phyloP scores from a whole-genome alignment of 2,329 filamentous ascomycete genomes.

The Talaromyces funiculosus region DNA sequence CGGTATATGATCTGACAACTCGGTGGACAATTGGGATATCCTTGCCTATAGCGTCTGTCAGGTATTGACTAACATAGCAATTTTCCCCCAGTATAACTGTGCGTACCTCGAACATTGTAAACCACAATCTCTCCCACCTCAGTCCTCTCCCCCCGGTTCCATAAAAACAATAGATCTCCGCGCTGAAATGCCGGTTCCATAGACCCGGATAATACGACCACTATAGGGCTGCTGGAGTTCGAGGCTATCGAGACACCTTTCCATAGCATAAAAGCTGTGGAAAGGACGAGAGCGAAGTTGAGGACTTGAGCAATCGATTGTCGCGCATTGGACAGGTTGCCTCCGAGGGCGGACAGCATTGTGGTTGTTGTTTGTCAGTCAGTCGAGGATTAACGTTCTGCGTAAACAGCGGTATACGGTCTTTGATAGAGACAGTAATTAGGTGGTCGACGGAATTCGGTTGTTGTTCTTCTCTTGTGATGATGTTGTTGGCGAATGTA shows the following conservation, averaged over 20 bases:
- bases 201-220: constrained; percentile 60
- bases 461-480: background rate
- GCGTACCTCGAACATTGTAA: constrained; percentile 68
- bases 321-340: constrained; percentile 60
- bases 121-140: constrained; percentile 69
- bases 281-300: constrained; percentile 86
- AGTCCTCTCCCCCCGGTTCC: constrained; percentile 57
- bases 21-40: constrained; percentile 97
- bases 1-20: constrained; percentile 65
- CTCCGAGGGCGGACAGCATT: constrained; percentile 63
- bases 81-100: background rate
- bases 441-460: background rate
- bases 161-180: constrained; percentile 59
- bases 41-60: constrained; percentile 46
- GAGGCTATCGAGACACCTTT: constrained; percentile 77
- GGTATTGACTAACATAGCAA: background rate
- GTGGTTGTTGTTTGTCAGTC: background rate
- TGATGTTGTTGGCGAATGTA: background rate
- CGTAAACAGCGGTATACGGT: background rate
- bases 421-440: background rate
- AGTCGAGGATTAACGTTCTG: background rate
- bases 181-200: constrained; percentile 65
- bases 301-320: constrained; percentile 76
- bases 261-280: constrained; percentile 92
- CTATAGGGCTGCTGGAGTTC: constrained; percentile 65